These are phyloP conservation scores for Mycena rosella DNA, from an alignment of 768 basidiomycete genomes.

Conservation along the genomic window DNA sequence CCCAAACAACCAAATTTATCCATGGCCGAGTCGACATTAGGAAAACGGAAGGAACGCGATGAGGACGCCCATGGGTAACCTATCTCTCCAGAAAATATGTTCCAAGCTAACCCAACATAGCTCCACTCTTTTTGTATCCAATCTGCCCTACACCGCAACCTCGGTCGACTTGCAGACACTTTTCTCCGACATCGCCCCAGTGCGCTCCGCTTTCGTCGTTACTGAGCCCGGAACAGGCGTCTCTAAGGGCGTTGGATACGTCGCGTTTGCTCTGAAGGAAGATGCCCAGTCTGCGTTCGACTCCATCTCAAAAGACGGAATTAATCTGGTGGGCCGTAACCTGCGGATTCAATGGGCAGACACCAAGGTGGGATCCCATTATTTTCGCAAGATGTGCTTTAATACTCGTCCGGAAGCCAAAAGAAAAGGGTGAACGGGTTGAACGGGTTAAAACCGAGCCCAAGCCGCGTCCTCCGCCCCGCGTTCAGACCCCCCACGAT, in stretches of 20 bases:
- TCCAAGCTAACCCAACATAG: constrained; percentile 48
- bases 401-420: constrained; percentile 50
- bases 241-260: constrained; percentile 97
- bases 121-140: constrained; percentile 93
- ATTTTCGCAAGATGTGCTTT: constrained; percentile 7
- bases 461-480: constrained; percentile 54
- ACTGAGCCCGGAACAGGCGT: constrained; percentile 77
- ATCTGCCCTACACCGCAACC: constrained; percentile 91
- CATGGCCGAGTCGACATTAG: constrained; percentile 46
- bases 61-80: constrained; percentile 53
- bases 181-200: constrained; percentile 96
- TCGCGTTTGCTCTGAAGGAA: constrained; percentile 90
- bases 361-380: constrained; percentile 66
- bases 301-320: constrained; percentile 72
- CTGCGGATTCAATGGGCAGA: constrained; percentile 87
- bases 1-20: constrained; percentile 19
- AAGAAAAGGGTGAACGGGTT: constrained; percentile 54
- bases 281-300: constrained; percentile 86
- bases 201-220: constrained; percentile 94
- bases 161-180: constrained; percentile 91
- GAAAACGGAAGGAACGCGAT: constrained; percentile 60
- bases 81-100: not conserved
- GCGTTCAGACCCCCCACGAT: constrained; percentile 62
- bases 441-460: constrained; percentile 51
- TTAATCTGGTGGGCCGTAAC: constrained; percentile 75